Evolutionary conservation across 2,329 filamentous ascomycete genomes (phyloP), one percentile per base, ranked within the genome.

Genomic region (Hortaea sp.): DNA sequence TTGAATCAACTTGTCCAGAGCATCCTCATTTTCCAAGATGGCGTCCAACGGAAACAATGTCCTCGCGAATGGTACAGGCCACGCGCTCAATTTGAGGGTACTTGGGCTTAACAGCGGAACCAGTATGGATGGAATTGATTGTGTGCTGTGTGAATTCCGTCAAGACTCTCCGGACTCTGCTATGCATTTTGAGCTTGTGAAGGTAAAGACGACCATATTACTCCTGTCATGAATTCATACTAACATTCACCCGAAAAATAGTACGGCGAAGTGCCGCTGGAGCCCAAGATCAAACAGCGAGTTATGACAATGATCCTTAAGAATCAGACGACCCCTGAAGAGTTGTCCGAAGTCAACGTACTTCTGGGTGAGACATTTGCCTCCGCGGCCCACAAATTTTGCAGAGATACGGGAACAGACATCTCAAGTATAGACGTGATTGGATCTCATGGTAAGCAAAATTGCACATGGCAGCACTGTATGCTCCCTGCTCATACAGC

Each of bases 81-180:
- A 35, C 7, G 4, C 9, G 35, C 59, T 79, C 47, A 69, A 78
- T 52, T 54, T 78, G 35, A 75, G 66, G 1, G 73, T 78, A 27
- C 65, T 79, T 12, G 77, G 77, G 1, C 57, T 79, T 53, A 77
- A 76, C 58, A 71, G 67, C 45, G 74, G 73, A 29, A 75, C 72
- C 3, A 72, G 70, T 0, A 74, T 79, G 75, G 74, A 77, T 56
- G 71, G 73, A 28, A 77, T 81, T 39, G 75, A 79, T 57, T 79
- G 75, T 53, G 76, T 74, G 1, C 66, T 79, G 6, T 78, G 77
- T 53, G 73, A 64, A 43, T 81, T 79, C 58, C 65, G 64, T 41
- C 77, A 81, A 56, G 68, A 69, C 12, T 67, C 68, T 5, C 76
- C 76, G 1, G 64, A 70, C 5, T 64, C 67, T 5, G 69, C 74